phyloP scores from a whole-genome alignment of 164 flowering plant species.

The Pachysandra terminalis region DNA sequence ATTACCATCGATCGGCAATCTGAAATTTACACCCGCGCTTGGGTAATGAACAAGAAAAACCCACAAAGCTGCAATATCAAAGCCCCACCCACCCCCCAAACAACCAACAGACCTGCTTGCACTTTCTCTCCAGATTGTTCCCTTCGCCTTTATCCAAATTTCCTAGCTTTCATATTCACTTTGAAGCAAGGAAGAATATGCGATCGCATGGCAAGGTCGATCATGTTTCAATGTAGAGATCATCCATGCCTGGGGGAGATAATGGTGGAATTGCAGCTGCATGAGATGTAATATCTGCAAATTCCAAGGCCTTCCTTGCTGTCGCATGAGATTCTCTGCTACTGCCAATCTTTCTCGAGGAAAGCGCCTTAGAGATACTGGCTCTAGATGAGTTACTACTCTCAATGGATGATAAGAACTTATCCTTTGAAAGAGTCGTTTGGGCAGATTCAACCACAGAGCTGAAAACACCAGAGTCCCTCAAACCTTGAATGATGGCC shows the following conservation, averaged over 20 bases:
- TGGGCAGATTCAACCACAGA: constrained; percentile 49
- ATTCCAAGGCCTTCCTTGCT: constrained; percentile 23
- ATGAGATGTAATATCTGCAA: constrained; percentile 12
- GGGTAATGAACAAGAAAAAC: constrained; percentile 42
- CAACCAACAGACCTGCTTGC: not conserved
- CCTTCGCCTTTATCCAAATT: not conserved
- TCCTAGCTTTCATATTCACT: not conserved
- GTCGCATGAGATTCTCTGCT: constrained; percentile 14
- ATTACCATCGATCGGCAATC: no score
- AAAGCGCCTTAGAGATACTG: constrained; percentile 12
- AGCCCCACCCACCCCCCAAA: constrained; percentile 11
- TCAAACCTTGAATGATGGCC: constrained; percentile 72
- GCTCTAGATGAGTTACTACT: constrained; percentile 40
- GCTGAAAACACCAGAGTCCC: constrained; percentile 72
- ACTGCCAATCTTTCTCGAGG: constrained; percentile 46
- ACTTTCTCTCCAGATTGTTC: constrained; percentile 16
- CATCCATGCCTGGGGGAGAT: constrained; percentile 44
- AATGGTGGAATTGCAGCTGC: constrained; percentile 49
- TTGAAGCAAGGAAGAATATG: constrained; percentile 13
- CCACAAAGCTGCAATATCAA: constrained; percentile 9
- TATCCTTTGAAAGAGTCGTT: constrained; percentile 37
- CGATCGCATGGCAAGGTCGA: not conserved
- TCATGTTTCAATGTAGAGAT: constrained; percentile 16
- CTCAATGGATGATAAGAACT: constrained; percentile 48
- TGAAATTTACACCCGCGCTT: constrained; percentile 30